Evolutionary conservation across 139 green algal species (phyloP).

Genomic region (Picocystis salinarum): DNA sequence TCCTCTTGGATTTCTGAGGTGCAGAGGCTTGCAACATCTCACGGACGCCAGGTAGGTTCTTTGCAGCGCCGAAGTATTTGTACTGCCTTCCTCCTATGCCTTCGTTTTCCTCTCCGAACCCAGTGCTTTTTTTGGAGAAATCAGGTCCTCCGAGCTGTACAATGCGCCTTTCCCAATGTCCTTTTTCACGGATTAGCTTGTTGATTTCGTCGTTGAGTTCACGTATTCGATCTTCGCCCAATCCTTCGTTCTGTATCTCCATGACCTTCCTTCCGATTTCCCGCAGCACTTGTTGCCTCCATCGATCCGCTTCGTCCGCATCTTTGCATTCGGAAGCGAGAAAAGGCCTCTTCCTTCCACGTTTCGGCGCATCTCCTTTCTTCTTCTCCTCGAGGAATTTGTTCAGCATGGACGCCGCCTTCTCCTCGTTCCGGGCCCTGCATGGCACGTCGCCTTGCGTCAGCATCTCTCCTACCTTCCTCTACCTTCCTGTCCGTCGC

Average conservation of each 20-base stretch:
- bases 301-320: constrained; percentile 83
- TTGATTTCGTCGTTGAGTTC: constrained; percentile 99
- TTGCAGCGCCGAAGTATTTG: constrained; percentile 96
- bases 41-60: constrained; percentile 86
- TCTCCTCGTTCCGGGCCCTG: too few relatives aligned
- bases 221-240: constrained; percentile 86
- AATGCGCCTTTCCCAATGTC: constrained; percentile 90
- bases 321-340: constrained; percentile 52
- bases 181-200: constrained; percentile 95
- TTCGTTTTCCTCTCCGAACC: constrained; percentile 7
- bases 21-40: too few relatives aligned
- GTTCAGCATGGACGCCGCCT: too few relatives aligned
- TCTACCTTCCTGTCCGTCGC: too few relatives aligned
- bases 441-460: too few relatives aligned
- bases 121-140: constrained; percentile 42
- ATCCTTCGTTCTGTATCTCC: constrained; percentile 97
- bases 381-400: too few relatives aligned
- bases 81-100: constrained; percentile 30
- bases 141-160: constrained; percentile 87
- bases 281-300: constrained; percentile 82
- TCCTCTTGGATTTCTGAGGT: constrained; percentile 37
- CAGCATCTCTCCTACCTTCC: too few relatives aligned
- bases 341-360: too few relatives aligned
- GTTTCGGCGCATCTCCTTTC: too few relatives aligned
- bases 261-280: constrained; percentile 94